A percentile compares a stretch with the other conserved stretches of the same genome.
Conservation (phyloP, 2,329 filamentous ascomycete species). For the Microdochium bolleyi region DNA sequence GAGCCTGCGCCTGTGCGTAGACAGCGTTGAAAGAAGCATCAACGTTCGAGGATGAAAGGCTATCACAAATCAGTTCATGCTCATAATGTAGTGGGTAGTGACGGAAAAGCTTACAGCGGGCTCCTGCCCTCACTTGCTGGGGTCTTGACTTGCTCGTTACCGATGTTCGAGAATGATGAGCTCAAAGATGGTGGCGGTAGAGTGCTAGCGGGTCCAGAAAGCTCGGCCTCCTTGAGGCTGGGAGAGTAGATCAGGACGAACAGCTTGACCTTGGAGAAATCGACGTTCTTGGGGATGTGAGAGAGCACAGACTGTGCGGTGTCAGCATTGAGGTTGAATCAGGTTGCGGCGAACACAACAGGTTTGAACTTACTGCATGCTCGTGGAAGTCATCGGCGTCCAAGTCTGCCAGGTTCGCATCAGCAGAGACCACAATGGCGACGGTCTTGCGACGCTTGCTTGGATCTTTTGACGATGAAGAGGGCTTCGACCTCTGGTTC, state of each 20-base stretch:
- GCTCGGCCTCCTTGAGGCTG: conserved; percentile 58
- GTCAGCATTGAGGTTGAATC: conserved; percentile 9
- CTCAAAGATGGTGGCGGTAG: conserved; percentile 56
- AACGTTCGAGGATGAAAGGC: conserved; percentile 24
- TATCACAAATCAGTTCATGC: conserved; percentile 11
- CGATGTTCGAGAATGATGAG: conserved; percentile 86
- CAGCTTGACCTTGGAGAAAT: conserved; percentile 66
- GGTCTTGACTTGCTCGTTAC: conserved; percentile 61
- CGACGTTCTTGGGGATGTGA: conserved; percentile 71
- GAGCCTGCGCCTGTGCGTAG: conserved; percentile 67
- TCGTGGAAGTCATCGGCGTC: conserved; percentile 59
- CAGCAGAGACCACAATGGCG: conserved; percentile 82
- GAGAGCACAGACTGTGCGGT: conserved; percentile 70
- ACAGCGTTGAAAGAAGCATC: conserved; percentile 66
- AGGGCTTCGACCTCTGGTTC: conserved; percentile 44
- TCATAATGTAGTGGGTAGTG: neutral
- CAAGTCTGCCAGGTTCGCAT: conserved; percentile 49
- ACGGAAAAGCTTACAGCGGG: conserved; percentile 37
- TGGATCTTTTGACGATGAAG: conserved; percentile 20
- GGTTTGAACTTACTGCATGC: conserved; percentile 61
- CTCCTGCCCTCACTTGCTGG: conserved; percentile 57
- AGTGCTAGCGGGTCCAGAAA: conserved; percentile 43
- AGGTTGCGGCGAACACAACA: neutral
- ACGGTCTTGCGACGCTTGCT: conserved; percentile 63
- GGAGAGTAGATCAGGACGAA: conserved; percentile 90